Conservation (phyloP, 192 early-diverging fungal species). For the Mortierella antarctica region DNA sequence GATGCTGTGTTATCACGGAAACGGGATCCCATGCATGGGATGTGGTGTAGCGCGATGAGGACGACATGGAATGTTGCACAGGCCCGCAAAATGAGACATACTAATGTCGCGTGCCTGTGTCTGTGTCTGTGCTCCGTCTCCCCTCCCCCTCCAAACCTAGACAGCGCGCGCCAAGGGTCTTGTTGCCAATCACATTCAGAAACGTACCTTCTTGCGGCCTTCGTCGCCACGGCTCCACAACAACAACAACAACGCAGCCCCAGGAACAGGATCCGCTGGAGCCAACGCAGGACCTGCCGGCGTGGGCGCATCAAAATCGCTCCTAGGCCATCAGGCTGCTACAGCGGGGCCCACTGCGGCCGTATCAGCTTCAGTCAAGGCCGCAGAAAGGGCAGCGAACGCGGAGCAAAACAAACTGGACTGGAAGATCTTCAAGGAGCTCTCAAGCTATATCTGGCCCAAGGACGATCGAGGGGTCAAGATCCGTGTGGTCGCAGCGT, state of each 20-base stretch:
- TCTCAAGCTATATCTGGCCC: slow-evolving; percentile 89
- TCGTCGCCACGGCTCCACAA: slow-evolving; percentile 14
- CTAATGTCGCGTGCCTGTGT: not conserved
- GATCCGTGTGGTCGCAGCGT: slow-evolving; percentile 85
- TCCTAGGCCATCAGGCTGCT: not conserved
- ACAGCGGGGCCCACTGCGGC: not conserved
- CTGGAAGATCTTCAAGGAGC: slow-evolving; percentile 77
- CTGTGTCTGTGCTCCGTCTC: not conserved
- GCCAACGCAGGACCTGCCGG: slow-evolving; percentile 1
- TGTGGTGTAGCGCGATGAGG: no score
- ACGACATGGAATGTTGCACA: not conserved
- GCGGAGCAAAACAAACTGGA: slow-evolving; percentile 54
- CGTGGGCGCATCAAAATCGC: slow-evolving; percentile 5
- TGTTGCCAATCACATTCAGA: slow-evolving; percentile 12
- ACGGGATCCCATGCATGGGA: no score
- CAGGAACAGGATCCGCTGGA: slow-evolving; percentile 6
- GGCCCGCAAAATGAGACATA: not conserved
- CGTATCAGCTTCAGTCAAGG: slow-evolving; percentile 10
- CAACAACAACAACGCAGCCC: slow-evolving; percentile 2
- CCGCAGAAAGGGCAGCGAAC: slow-evolving; percentile 16
- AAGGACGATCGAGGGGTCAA: slow-evolving; percentile 86
- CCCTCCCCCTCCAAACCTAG: not conserved
- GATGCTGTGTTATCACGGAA: no score
- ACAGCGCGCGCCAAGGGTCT: not conserved
- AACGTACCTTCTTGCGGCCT: slow-evolving; percentile 18